Base-by-base conservation (phyloP, 148 eudicot genomes). In the Bassia scoparia region DNA sequence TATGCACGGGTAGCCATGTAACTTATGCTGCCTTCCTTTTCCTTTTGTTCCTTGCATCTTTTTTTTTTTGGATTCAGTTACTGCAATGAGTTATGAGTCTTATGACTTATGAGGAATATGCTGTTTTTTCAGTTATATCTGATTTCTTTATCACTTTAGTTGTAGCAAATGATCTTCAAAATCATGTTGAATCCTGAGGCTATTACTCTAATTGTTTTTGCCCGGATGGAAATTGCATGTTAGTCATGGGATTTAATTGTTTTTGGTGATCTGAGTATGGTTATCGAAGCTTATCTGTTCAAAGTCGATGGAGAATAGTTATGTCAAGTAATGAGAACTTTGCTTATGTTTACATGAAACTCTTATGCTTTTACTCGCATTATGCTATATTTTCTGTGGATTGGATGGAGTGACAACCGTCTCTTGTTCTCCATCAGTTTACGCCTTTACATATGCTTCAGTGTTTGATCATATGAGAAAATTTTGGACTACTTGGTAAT, bases 1-100 rank as follows among this genome's bases (percentile, higher is more conserved):
- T 96, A 80, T 96, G 99, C 88, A 96, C 99, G 58, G 99, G 99
- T 96, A 96, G 82, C 83, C 87, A 85, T 77, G 88, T 80, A 88
- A 86, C 96, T 72, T 79, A 81, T 84, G 77, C 73, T 82, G 77
- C 76, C 78, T 67, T 68, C 46, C 37, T 55, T 58, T 63, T 72
- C 60, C 50, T 68, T 69, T 41, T 37, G 5, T 31, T 55, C 69
- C 69, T 61, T 71, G 76, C 73, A 29, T 61, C 63, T 50, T 8
- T 67, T 35, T 24, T 21, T 69, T 35, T 24, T 21, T 69, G 55
- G 35, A 26, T 46, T 34, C 48, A 64, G 31, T 21, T 43, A 16
- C 48, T 72, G 60, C 41, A 31, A 16, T 24, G 10, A 43, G 63
- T 43, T 20, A 61, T 18, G 21, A 18, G 6, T 52, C n/a, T n/a